Conservation (phyloP, 495 filamentous ascomycete species). For the Aspergillus mulundensis region DNA sequence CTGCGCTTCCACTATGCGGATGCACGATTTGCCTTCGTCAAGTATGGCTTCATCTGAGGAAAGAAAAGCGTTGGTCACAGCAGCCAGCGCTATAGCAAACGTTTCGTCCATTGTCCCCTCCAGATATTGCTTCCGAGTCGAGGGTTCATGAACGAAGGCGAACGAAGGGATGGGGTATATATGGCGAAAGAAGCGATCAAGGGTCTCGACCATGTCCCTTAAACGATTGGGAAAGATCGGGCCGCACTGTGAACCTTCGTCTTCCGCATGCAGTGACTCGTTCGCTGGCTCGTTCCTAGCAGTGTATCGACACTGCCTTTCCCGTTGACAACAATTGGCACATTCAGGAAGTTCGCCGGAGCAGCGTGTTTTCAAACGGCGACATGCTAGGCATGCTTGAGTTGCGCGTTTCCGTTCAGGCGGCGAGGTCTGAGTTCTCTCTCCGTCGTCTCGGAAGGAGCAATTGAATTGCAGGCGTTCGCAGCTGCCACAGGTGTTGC, state of each 20-base stretch:
- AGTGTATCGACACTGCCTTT: background rate
- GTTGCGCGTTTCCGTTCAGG: too few species aligned
- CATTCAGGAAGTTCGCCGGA: background rate
- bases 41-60: background rate
- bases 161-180: conserved; percentile 17
- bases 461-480: background rate
- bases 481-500: background rate
- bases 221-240: background rate
- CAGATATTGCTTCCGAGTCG: background rate
- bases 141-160: conserved; percentile 18
- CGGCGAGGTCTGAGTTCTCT: background rate
- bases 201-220: background rate
- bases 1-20: background rate
- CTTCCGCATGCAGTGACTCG: too few species aligned
- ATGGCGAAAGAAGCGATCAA: background rate
- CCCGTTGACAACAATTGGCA: background rate
- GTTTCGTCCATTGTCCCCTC: background rate
- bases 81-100: background rate
- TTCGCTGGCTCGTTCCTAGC: too few species aligned
- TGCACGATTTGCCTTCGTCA: background rate
- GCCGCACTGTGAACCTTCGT: too few species aligned
- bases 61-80: background rate
- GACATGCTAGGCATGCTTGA: background rate
- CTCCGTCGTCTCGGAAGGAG: background rate
- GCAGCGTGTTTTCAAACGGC: background rate